phyloP scores from a whole-genome alignment of 768 basidiomycete genomes.

The Scleroderma citrinum region DNA sequence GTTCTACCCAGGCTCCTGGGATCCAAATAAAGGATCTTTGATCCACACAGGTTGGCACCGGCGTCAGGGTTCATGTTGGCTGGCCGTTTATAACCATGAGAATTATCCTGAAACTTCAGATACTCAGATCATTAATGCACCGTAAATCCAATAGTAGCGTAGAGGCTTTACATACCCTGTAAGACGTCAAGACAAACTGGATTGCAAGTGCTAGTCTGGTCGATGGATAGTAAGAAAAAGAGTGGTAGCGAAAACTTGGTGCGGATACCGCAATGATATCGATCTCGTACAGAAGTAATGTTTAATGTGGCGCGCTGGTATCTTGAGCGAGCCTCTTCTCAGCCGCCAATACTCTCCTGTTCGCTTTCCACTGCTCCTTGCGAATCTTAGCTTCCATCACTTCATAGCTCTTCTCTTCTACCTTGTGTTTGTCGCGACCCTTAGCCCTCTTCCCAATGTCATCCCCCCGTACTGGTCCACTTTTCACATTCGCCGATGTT shows the following conservation, averaged over 20 bases:
- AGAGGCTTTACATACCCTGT: neutral
- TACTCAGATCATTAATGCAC: neutral
- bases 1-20: conserved; percentile 83
- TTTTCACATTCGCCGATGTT: conserved; percentile 25
- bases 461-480: conserved; percentile 34
- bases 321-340: neutral
- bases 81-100: conserved; percentile 4
- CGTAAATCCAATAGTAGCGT: neutral
- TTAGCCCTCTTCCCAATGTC: conserved; percentile 52
- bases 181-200: too few relatives aligned
- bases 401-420: conserved; percentile 20
- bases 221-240: too few relatives aligned
- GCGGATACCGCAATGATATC: too few relatives aligned
- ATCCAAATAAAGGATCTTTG: conserved; percentile 80
- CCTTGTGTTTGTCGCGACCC: conserved; percentile 19
- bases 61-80: conserved; percentile 17
- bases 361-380: conserved; percentile 28
- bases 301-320: neutral
- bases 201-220: too few relatives aligned
- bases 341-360: conserved; percentile 10
- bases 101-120: neutral
- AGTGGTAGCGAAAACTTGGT: too few relatives aligned
- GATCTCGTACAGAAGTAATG: neutral
- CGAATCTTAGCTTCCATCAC: conserved; percentile 32
- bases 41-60: conserved; percentile 7